Conservation (phyloP, 2,329 filamentous ascomycete species). For the Monosporascus ibericus region DNA sequence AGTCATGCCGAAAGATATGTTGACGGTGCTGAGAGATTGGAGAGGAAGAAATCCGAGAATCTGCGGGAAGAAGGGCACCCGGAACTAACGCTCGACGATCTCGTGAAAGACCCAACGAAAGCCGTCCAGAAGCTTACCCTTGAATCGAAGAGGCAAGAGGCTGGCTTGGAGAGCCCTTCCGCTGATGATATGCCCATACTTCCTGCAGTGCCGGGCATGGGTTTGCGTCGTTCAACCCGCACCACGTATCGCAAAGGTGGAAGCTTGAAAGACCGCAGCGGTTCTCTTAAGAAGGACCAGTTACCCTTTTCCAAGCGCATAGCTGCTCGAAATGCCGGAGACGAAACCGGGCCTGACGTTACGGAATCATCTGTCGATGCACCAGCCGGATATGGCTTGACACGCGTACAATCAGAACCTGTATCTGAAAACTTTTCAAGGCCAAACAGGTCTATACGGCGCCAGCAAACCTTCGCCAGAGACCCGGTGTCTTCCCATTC, state of each 20-base stretch:
- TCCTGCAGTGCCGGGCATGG: slow-evolving; percentile 68
- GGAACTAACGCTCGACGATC: slow-evolving; percentile 68
- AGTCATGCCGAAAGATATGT: slow-evolving; percentile 60
- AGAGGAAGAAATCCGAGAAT: slow-evolving; percentile 62
- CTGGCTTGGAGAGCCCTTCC: slow-evolving; percentile 33
- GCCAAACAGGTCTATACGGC: slow-evolving; percentile 42
- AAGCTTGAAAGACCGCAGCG: slow-evolving; percentile 79
- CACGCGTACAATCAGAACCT: slow-evolving; percentile 66
- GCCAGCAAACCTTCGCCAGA: slow-evolving; percentile 43
- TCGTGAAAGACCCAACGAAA: slow-evolving; percentile 73
- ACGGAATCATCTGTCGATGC: slow-evolving; percentile 36
- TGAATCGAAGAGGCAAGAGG: slow-evolving; percentile 42
- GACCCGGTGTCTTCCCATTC: slow-evolving; percentile 27
- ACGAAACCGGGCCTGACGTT: slow-evolving; percentile 33
- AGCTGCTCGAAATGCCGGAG: slow-evolving; percentile 54
- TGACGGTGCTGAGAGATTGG: slow-evolving; percentile 77
- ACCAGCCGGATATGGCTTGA: slow-evolving; percentile 46
- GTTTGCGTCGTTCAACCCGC: slow-evolving; percentile 80
- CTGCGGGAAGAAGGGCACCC: slow-evolving; percentile 39
- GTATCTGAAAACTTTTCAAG: slow-evolving; percentile 57
- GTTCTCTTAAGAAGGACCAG: slow-evolving; percentile 74
- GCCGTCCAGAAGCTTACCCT: slow-evolving; percentile 64
- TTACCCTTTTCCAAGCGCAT: slow-evolving; percentile 69
- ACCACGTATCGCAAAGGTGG: slow-evolving; percentile 85
- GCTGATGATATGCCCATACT: slow-evolving; percentile 80